Base-by-base conservation (phyloP, 192 early-diverging fungal genomes). In the Mycoemilia scoparia region DNA sequence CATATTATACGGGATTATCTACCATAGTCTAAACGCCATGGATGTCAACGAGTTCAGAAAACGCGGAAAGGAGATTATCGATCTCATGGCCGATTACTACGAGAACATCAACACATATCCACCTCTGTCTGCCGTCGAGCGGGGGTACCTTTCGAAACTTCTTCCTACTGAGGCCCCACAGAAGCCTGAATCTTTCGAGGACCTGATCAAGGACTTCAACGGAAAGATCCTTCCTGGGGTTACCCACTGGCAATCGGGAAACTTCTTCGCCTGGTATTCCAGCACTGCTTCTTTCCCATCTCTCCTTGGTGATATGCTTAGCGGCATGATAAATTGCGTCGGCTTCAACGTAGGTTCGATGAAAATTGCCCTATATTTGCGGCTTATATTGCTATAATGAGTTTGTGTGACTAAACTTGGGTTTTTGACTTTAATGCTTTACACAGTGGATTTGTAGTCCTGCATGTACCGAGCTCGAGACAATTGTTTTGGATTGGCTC, bases 191-290 rank as follows among this genome's bases (percentile, higher is more conserved):
- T 40, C 47, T 6, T 60, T 59, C 19, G 57, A 70, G n/a, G 23
- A 13, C 4, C 55, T 72, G n/a, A 33, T 47, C 14, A 30, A 28
- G 2, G 55, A 78, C 26, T 51, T 78, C 17, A 34, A 66, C 28
- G 32, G 34, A 6, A 69, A 67, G 39, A 77, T 77, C 31, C 57
- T 74, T 34, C 75, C 73, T 1, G 73, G 75, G 2, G 59, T 76
- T 10, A 76, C 73, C 1, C 73, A 76, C 51, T 77, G 75, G 75
- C 73, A 77, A 54, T 68, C 67, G 7, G 54, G 50, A 0, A 69
- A 72, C 54, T 76, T 76, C 40, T 76, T 67, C 29, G 63, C 51
- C 24, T 76, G 66, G 57, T 77, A 48, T 32, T 71, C 71, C 5
- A 27, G 52, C 30, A 67, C 46, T 32, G 52, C 47, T 25, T 67